Percentiles rank a stretch among this genome's conserved stretches.
phyloP scores from a whole-genome alignment of 257 asterid genomes.

The Paulownia fortunei region DNA sequence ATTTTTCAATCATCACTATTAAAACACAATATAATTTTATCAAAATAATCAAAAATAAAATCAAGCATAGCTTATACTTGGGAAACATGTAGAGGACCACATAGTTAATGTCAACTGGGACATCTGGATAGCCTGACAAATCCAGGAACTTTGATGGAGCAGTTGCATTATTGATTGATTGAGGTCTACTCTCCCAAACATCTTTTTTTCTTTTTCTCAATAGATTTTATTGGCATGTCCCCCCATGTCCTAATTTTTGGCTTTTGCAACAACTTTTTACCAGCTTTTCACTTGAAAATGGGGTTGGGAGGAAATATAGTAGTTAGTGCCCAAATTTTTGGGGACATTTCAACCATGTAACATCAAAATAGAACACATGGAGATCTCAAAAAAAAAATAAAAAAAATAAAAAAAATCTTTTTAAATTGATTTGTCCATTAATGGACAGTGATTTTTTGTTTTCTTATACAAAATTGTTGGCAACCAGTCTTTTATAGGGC shows the following conservation, averaged over 20 bases:
- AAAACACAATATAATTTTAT: no score
- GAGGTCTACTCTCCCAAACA: not conserved
- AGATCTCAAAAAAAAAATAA: not conserved
- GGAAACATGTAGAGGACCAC: constrained; percentile 45
- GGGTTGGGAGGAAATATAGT: not conserved
- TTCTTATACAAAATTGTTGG: no score
- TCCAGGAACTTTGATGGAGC: constrained; percentile 30
- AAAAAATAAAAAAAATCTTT: not conserved
- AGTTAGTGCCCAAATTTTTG: constrained; percentile 6
- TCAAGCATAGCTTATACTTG: no score
- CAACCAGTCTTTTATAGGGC: no score
- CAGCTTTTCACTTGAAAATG: constrained; percentile 9
- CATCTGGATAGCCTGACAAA: constrained; percentile 16
- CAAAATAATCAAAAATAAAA: no score
- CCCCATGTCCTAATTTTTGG: not conserved
- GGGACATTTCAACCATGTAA: not conserved
- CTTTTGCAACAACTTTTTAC: not conserved
- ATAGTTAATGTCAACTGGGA: constrained; percentile 43
- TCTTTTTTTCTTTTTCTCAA: not conserved
- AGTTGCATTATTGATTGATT: constrained; percentile 39
- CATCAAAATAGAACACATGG: not conserved
- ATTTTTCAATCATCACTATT: no score
- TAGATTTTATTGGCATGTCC: not conserved
- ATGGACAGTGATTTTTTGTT: not conserved
- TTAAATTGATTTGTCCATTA: not conserved